Evolutionary conservation across 2,329 filamentous ascomycete species (phyloP), one percentile per base, ranked within the genome.

Genomic region (Fusarium guadeloupense): DNA sequence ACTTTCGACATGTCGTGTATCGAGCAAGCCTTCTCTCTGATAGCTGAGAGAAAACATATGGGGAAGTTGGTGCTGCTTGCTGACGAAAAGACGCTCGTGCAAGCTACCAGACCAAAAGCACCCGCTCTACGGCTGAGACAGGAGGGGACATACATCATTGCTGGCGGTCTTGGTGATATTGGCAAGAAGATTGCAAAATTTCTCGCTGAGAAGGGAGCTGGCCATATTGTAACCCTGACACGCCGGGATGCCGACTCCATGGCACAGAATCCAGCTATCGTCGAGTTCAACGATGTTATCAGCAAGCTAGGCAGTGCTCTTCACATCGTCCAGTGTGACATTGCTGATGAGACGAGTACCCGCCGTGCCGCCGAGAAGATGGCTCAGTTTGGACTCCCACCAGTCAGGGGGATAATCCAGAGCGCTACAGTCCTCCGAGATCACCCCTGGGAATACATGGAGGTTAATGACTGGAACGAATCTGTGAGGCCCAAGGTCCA

Each of bases 351-450:
- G 20, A 4, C 33, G 5, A 52, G 40, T 14, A 25, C 40, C 13
- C 25, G 33, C 3, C 7, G 19, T 6, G 41, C 34, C 17, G 38
- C 47, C 7, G 23, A 14, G 5, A 21, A 30, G 17, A 14, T 50
- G 17, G 12, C 30, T n/a, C 21, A 28, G 9, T 30, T 52, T n/a
- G 19, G 34, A 6, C 40, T 52, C 10, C 48, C 40, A 16, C 48
- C 33, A 6, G 26, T 45, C 10, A 30, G 12, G 4, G 48, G 48
- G 10, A 33, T 52, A 3, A 33, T 52, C 13, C 48, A 52, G n/a
- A 52, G 48, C 13, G 48, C 48, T 14, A 52, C 46, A 4, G 37
- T 49, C 4, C 20, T 52, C 5, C 40, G 48, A 20, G 48, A 52
- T 17, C 34, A n/a, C 5, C 48, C 48, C 2, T 45, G 9, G 40